Conservation (phyloP, 257 asterid species). For the Solanum tacnaense region DNA sequence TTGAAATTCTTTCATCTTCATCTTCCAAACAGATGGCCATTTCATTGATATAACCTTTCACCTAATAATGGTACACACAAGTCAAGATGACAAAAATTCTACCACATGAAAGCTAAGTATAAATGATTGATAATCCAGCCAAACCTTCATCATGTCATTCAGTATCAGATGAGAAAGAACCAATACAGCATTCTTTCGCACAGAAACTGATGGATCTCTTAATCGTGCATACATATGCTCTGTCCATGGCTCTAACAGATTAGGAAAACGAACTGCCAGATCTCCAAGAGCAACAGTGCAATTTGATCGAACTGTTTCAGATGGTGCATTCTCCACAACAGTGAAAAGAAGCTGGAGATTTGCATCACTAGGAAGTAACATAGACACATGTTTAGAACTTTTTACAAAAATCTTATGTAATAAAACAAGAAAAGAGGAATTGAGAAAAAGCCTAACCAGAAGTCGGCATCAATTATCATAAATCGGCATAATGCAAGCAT, state of each 20-base stretch:
- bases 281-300: slow-evolving; percentile 98
- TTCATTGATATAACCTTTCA: slow-evolving; percentile 90
- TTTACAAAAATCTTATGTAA: neutral
- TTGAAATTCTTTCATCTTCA: slow-evolving; percentile 81
- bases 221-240: slow-evolving; percentile 93
- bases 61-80: slow-evolving; percentile 29
- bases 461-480: slow-evolving; percentile 84
- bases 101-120: neutral
- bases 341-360: slow-evolving; percentile 97
- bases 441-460: slow-evolving; percentile 46
- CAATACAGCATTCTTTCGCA: slow-evolving; percentile 83
- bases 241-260: slow-evolving; percentile 96
- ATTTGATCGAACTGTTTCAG: slow-evolving; percentile 90
- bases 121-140: slow-evolving; percentile 8
- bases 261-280: slow-evolving; percentile 92
- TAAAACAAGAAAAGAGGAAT: neutral
- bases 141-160: slow-evolving; percentile 98
- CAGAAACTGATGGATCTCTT: slow-evolving; percentile 69
- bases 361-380: slow-evolving; percentile 44
- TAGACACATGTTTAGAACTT: slow-evolving; percentile 1
- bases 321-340: slow-evolving; percentile 87
- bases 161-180: slow-evolving; percentile 96
- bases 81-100: slow-evolving; percentile 5
- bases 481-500: slow-evolving; percentile 89
- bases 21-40: slow-evolving; percentile 89